phyloP scores from a whole-genome alignment of 2,329 filamentous ascomycete species.

The Pezizomycotina sp. region DNA sequence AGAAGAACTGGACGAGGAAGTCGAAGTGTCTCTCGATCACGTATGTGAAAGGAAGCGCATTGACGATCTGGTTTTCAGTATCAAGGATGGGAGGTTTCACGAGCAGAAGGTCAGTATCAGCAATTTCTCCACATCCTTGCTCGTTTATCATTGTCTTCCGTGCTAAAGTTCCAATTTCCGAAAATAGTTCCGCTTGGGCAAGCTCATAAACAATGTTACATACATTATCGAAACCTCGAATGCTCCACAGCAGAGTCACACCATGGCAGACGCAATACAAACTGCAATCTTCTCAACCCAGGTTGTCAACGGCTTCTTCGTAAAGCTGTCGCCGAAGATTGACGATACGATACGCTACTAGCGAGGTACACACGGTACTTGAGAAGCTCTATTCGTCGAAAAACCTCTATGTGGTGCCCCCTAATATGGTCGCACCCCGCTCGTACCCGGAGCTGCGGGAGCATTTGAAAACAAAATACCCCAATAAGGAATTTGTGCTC shows the following conservation, averaged over 20 bases:
- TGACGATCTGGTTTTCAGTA: slow-evolving; percentile 62
- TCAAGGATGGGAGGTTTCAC: slow-evolving; percentile 67
- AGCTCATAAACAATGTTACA: slow-evolving; percentile 57
- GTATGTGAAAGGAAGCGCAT: slow-evolving; percentile 67
- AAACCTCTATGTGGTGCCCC: slow-evolving; percentile 48
- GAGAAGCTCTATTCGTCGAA: slow-evolving; percentile 43
- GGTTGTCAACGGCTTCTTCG: slow-evolving; percentile 61
- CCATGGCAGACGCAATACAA: slow-evolving; percentile 40
- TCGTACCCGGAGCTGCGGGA: slow-evolving; percentile 50
- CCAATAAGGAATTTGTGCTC: slow-evolving; percentile 41
- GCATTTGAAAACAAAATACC: slow-evolving; percentile 39
- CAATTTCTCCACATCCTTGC: too few species aligned
- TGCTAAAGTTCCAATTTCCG: too few species aligned
- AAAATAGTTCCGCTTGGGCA: slow-evolving; percentile 56
- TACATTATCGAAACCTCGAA: slow-evolving; percentile 53
- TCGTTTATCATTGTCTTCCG: too few species aligned
- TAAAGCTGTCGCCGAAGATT: slow-evolving; percentile 58
- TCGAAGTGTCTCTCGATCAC: slow-evolving; percentile 59
- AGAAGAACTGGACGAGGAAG: slow-evolving; percentile 36
- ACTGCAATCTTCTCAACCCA: slow-evolving; percentile 63
- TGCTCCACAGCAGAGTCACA: slow-evolving; percentile 4
- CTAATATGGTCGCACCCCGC: slow-evolving; percentile 41
- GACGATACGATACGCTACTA: slow-evolving; percentile 65
- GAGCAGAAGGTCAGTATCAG: too few species aligned
- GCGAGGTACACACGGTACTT: slow-evolving; percentile 53